Evolutionary conservation across 805 yeast genomes (phyloP), one percentile per base, ranked within the genome.

Genomic region (Hanseniaspora clermontiae): DNA sequence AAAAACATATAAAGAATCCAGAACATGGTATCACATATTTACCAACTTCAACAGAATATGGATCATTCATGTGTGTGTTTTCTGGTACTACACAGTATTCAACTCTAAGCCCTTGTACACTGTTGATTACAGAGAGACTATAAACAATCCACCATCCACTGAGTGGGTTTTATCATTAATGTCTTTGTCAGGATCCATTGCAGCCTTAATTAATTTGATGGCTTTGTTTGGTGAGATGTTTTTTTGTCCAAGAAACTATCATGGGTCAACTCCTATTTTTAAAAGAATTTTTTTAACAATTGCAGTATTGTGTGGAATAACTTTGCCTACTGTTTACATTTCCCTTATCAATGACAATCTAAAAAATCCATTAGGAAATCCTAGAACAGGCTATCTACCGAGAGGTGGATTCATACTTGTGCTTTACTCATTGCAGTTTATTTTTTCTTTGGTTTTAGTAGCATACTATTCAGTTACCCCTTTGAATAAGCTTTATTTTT

Each of bases 31-130:
- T 72, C 99, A 93, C 73, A 71, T 91, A 72, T 73, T 91, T 54
- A 87, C 95, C 64, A 93, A 93, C 72, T 93, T 91, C 76, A 91
- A 89, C 77, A 93, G 99, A 81, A 88, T 93, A 66, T 95, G 97
- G 97, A 78, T 95, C 68, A 82, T 91, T 64, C 99, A 93, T 73
- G 80, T 84, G 62, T 80, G 90, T 59, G 67, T 88, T 60, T 93
- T 78, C 74, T 93, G 97, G 97, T 87, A 88, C 85, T 93, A 90
- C 73, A 79, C 82, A 67, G 88, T 96, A 46, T 93, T 83, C 75
- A 87, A 86, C 74, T 81, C 97, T 55, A 96, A 96, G 59, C 80
- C 95, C 32, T 72, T 93, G 59, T 93, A 91, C 74, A 93, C 97
- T 55, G 78, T 80, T 64, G 77, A 88, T 72, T 93, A 89, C 72